Evolutionary conservation across 371 early-diverging fungal species (phyloP).

Genomic region (Rhizopus microsporus): DNA sequence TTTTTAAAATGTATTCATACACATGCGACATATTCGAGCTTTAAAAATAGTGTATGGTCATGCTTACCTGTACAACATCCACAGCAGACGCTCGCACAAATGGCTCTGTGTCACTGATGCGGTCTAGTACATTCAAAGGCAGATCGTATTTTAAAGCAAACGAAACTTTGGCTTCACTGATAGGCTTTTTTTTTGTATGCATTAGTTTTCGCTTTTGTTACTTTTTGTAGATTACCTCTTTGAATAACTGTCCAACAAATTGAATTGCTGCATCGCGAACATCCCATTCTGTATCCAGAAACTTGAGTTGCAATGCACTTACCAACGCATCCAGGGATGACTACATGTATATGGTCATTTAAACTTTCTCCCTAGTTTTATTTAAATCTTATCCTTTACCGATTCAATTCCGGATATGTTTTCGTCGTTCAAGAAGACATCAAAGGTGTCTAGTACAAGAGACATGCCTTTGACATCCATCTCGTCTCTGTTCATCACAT

Average conservation of each 20-base stretch:
- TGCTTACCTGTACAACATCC: constrained; percentile 44
- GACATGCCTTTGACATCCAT: constrained; percentile 42
- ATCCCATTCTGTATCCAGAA: constrained; percentile 61
- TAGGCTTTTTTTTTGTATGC: constrained; percentile 8
- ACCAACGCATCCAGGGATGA: constrained; percentile 24
- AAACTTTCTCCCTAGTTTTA: no score
- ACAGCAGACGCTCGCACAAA: constrained; percentile 61
- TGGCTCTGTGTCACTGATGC: constrained; percentile 53
- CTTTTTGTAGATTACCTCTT: constrained; percentile 3
- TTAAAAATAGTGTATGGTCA: not conserved
- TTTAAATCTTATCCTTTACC: constrained; percentile 8
- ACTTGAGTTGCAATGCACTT: constrained; percentile 39
- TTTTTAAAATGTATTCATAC: no score
- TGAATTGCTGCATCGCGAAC: constrained; percentile 57
- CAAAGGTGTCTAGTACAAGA: constrained; percentile 45
- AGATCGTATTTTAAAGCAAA: constrained; percentile 53
- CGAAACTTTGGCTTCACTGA: constrained; percentile 25
- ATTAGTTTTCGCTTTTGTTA: not conserved
- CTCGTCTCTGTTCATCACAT: constrained; percentile 33
- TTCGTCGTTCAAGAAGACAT: constrained; percentile 42
- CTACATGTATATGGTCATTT: not conserved
- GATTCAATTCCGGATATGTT: constrained; percentile 16
- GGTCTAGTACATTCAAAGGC: constrained; percentile 43
- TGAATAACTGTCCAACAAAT: constrained; percentile 56
- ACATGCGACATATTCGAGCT: no score